These are phyloP conservation scores for Botrytis sinoallii DNA, from an alignment of 2,329 filamentous ascomycete species.

Conservation along the genomic window DNA sequence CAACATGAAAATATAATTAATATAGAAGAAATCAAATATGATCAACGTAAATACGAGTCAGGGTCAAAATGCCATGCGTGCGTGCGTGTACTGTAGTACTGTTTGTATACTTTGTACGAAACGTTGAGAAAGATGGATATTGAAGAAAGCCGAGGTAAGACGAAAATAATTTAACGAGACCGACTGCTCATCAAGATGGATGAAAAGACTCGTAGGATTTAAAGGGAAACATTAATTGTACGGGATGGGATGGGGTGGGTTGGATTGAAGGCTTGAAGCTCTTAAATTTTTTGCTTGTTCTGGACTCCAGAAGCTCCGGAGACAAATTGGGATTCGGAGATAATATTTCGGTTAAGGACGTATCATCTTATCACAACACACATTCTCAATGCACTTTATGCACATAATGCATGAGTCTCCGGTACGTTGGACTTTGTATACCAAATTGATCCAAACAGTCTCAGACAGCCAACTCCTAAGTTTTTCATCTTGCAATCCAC, in stretches of 20 bases:
- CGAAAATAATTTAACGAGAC: background rate
- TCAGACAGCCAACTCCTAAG: background rate
- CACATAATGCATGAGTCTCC: background rate
- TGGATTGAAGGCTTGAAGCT: background rate
- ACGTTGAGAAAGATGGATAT: background rate
- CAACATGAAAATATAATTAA: constrained; percentile 20
- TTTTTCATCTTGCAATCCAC: background rate
- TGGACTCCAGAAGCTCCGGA: constrained; percentile 7
- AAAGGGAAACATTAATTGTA: background rate
- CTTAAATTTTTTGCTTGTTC: background rate
- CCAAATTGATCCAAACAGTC: background rate
- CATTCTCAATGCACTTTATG: background rate
- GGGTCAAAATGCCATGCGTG: background rate
- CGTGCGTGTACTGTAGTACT: background rate
- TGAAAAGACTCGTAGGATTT: background rate
- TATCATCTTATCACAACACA: background rate
- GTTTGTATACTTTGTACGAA: background rate
- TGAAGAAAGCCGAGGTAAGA: background rate
- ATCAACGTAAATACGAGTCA: background rate
- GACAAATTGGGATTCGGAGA: constrained; percentile 3
- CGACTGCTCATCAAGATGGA: background rate
- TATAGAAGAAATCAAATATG: background rate
- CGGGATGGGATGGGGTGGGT: background rate
- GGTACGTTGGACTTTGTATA: background rate
- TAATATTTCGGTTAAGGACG: background rate